These are phyloP conservation scores for Ramalina intermedia DNA, from an alignment of 495 filamentous ascomycete genomes.

Conservation along the genomic window DNA sequence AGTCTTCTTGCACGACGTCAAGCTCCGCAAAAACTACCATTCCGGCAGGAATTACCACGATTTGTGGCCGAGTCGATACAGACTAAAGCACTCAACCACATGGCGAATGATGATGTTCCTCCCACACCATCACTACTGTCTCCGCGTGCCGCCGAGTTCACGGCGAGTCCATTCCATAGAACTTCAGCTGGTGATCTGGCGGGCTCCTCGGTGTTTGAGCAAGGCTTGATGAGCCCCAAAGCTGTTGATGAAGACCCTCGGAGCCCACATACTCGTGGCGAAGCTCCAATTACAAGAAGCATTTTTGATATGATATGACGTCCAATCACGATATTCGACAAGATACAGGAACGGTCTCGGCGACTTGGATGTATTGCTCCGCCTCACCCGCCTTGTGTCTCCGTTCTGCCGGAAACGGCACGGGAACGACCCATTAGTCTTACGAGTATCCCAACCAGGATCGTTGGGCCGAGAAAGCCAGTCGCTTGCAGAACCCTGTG, in stretches of 20 bases:
- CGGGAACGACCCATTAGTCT: too few relatives aligned
- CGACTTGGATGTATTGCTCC: too few relatives aligned
- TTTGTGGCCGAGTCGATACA: neutral
- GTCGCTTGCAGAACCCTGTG: too few relatives aligned
- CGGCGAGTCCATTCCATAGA: conserved; percentile 25
- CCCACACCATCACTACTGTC: conserved; percentile 30
- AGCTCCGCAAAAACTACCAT: conserved; percentile 7
- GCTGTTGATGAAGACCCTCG: conserved; percentile 29
- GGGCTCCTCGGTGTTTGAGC: conserved; percentile 21
- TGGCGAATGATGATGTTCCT: conserved; percentile 27
- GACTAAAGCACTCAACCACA: conserved; percentile 14
- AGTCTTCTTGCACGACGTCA: conserved; percentile 11
- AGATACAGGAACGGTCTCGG: too few relatives aligned
- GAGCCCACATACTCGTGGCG: conserved; percentile 31
- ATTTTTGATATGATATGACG: conserved; percentile 34
- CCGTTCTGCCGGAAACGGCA: too few relatives aligned
- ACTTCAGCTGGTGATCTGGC: conserved; percentile 24
- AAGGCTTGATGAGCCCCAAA: conserved; percentile 14
- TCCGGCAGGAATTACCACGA: conserved; percentile 3
- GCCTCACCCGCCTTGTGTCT: too few relatives aligned
- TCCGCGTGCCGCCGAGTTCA: conserved; percentile 33
- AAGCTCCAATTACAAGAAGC: conserved; percentile 36
- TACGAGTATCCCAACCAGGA: too few relatives aligned
- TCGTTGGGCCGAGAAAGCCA: too few relatives aligned
- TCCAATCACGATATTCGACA: neutral